phyloP scores from a whole-genome alignment of 202 grass and related monocot genomes.

The Hordeum pubiflorum region DNA sequence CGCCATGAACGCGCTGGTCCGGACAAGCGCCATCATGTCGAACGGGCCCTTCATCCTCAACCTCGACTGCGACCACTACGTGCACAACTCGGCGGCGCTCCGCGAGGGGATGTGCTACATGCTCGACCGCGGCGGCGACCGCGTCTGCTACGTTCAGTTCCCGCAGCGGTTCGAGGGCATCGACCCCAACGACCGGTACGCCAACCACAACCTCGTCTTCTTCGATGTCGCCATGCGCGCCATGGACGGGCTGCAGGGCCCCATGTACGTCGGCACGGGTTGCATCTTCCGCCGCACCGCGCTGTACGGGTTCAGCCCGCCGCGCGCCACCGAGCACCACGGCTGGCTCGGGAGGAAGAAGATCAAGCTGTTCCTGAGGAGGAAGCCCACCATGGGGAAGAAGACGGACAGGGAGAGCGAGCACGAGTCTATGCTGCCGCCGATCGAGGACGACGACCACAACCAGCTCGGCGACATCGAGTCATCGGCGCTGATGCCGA shows the following conservation, averaged over 20 bases:
- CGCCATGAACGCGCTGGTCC: constrained; percentile 84
- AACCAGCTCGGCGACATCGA: constrained; percentile 50
- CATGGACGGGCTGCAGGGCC: constrained; percentile 91
- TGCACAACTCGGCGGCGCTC: constrained; percentile 69
- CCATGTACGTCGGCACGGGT: constrained; percentile 92
- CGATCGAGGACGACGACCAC: constrained; percentile 44
- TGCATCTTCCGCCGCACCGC: constrained; percentile 90
- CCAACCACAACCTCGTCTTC: constrained; percentile 96
- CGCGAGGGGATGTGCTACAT: constrained; percentile 97
- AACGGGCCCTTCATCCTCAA: constrained; percentile 97
- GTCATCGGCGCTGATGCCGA: constrained; percentile 55
- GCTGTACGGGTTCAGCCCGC: constrained; percentile 80
- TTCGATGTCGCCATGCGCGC: constrained; percentile 89
- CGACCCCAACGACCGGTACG: constrained; percentile 78
- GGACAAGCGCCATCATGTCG: constrained; percentile 81
- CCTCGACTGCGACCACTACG: constrained; percentile 92
- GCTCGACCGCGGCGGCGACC: constrained; percentile 86
- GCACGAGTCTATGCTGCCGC: constrained; percentile 55
- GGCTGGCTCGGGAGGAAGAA: constrained; percentile 85
- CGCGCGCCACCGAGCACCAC: constrained; percentile 82
- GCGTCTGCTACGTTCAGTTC: constrained; percentile 87
- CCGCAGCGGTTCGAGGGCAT: constrained; percentile 90
- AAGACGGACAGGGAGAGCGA: constrained; percentile 51
- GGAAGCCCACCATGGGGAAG: constrained; percentile 70
- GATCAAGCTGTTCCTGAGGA: constrained; percentile 62